Base-by-base conservation (phyloP, 2,329 filamentous ascomycete genomes). In the Rhynchosporium secalis region DNA sequence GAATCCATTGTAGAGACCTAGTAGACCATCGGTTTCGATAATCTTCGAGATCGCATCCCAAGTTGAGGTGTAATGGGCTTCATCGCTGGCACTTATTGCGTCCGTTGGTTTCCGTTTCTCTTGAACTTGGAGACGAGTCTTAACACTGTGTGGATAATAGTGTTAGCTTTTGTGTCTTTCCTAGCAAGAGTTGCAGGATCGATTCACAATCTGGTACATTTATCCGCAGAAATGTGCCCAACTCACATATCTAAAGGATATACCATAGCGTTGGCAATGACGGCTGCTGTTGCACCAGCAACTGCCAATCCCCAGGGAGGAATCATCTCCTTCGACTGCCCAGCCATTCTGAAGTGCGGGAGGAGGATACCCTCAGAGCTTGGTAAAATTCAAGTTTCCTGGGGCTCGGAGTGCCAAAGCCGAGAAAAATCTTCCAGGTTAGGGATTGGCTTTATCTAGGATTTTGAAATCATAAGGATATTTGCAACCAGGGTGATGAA, bases 231-330 rank as follows among this genome's bases (percentile, higher is more conserved):
- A 43, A 54, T 52, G 51, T 78, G 29, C n/a, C 7, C 54, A 31
- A 56, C 90, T 80, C 81, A 96, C 93, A 99, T 93, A 78, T 99
- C 95, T 64, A 99, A 83, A 52, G 95, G 95, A 77, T 99, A 99
- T 62, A 98, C 94, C 66, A 97, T 79, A 49, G 93, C 90, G 80
- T 99, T 99, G 62, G 95, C 95, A 63, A 99, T 82, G 43, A 98
- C 92, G 52, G 95, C 95, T 65, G 95, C 95, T 26, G 91, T 91
- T 58, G 95, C 92, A 72, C 95, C 95, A 66, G 95, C 94, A 68
- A 96, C 86, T 60, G 95, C 95, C 74, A 89, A 88, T 60, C 93
- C 94, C 94, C 94, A 98, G 60, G 95, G 91, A 47, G 95, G 92
- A 63, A 98, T 68, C 81, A 66, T 31, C 56, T 75, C 72, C 62